These are phyloP conservation scores for Paspalum notatum DNA, from an alignment of 176 grass and related monocot species.

Conservation along the genomic window DNA sequence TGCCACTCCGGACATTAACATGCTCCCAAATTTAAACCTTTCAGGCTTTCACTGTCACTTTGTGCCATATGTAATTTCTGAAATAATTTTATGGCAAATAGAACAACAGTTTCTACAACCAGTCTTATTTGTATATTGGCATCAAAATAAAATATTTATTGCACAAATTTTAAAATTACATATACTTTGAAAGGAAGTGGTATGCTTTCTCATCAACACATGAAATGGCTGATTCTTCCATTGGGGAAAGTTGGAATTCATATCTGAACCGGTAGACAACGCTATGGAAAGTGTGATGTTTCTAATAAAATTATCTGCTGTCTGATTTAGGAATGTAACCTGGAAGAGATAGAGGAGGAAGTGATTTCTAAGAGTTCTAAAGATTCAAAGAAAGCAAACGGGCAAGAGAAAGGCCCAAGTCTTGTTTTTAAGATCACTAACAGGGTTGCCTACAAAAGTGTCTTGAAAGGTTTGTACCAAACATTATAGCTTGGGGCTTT, in stretches of 20 bases:
- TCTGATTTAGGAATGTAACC: conserved; percentile 78
- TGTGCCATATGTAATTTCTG: background rate
- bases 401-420: conserved; percentile 75
- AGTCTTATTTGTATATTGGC: conserved; percentile 8
- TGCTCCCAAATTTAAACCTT: background rate
- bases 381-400: conserved; percentile 90
- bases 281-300: conserved; percentile 2
- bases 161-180: background rate
- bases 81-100: background rate
- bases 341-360: conserved; percentile 96
- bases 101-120: background rate
- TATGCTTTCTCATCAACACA: conserved; percentile 1
- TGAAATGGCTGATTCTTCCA: background rate
- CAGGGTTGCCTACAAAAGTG: conserved; percentile 95
- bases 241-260: conserved; percentile 7
- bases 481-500: background rate
- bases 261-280: conserved; percentile 21
- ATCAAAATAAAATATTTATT: conserved; percentile 1
- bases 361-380: conserved; percentile 83
- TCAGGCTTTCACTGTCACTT: background rate
- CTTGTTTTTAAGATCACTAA: conserved; percentile 98
- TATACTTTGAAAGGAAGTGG: background rate
- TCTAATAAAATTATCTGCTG: conserved; percentile 18
- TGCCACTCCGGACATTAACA: background rate
- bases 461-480: conserved; percentile 75